Evolutionary conservation across 768 basidiomycete genomes (phyloP).

Genomic region (Pleurotus pulmonarius): DNA sequence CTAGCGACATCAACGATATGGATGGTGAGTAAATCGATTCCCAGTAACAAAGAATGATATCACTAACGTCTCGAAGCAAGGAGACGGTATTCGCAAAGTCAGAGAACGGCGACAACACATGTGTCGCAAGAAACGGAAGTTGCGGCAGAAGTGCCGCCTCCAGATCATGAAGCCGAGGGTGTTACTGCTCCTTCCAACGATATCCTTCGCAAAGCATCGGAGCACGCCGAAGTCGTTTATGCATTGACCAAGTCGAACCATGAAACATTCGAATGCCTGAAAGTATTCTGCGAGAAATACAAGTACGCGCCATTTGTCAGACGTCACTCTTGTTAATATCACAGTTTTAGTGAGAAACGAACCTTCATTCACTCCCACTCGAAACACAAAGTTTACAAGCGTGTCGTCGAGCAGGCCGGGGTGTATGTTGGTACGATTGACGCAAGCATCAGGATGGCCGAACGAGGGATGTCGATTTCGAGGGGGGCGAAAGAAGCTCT

Average conservation of each 20-base stretch:
- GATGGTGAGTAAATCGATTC: too few species aligned
- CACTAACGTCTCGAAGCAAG: too few species aligned
- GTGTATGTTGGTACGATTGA: neutral
- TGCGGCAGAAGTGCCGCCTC: too few species aligned
- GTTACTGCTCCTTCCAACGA: neutral
- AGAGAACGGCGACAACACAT: too few species aligned
- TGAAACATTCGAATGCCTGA: slow-evolving; percentile 4
- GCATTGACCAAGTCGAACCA: slow-evolving; percentile 1
- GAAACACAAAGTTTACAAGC: neutral
- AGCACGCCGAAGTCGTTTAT: neutral
- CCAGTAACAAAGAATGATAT: too few species aligned
- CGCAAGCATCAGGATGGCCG: neutral
- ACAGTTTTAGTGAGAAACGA: neutral
- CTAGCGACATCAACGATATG: too few species aligned
- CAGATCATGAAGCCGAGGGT: too few species aligned
- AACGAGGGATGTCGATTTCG: neutral
- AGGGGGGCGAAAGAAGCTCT: neutral
- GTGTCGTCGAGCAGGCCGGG: neutral
- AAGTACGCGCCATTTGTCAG: neutral
- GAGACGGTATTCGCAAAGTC: too few species aligned
- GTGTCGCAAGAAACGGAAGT: too few species aligned
- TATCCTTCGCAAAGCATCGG: neutral
- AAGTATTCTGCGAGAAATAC: slow-evolving; percentile 3
- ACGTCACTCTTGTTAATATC: neutral
- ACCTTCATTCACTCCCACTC: neutral